Evolutionary conservation across 805 yeast genomes (phyloP), one percentile per base, ranked within the genome.

Genomic region (Zygosaccharomyces lentus): DNA sequence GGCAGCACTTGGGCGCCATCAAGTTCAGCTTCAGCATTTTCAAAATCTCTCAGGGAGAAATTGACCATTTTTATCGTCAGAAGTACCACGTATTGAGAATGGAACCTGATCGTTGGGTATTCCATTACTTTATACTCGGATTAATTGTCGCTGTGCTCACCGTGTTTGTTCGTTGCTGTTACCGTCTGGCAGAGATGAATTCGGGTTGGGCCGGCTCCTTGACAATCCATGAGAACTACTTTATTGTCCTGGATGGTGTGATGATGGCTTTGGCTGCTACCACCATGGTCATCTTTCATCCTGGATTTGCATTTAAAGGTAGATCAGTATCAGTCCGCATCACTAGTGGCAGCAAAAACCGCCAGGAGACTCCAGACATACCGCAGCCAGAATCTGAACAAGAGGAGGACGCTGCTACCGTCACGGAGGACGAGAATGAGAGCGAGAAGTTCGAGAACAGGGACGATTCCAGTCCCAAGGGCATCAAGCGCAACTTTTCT

Each of bases 111-210:
- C 53, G 64, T 35, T 53, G 55, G 55, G 25, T 62, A 2, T 79
- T 80, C 58, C 56, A 63, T 9, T 67, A 58, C 39, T 75, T 74
- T 52, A 78, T 81, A 1, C 17, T 69, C 7, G 74, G 70, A 0
- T 58, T 81, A 13, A 55, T 77, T 1, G n/a, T 65, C 3, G 69
- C 83, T 1, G 78, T 80, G 3, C 17, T 76, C 2, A 72, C 79
- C 35, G 72, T 87, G 19, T 81, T 76, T 51, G 69, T 78, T 24
- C 75, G 96, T 58, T 84, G 90, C 53, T 69, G 81, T 34, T 87
- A 85, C 65, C 76, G 96, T 59, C 73, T 86, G 25, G 73, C 77
- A 31, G 96, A 88, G 64, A 70, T 88, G 47, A 64, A 80, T 2
- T 79, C 81, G 57, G 70, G 69, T 10, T 86, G 90, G 84, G 48